Evolutionary conservation across 495 filamentous ascomycete genomes (phyloP), one percentile per base, ranked within the genome.

Genomic region (Penicillium bialowiezense): DNA sequence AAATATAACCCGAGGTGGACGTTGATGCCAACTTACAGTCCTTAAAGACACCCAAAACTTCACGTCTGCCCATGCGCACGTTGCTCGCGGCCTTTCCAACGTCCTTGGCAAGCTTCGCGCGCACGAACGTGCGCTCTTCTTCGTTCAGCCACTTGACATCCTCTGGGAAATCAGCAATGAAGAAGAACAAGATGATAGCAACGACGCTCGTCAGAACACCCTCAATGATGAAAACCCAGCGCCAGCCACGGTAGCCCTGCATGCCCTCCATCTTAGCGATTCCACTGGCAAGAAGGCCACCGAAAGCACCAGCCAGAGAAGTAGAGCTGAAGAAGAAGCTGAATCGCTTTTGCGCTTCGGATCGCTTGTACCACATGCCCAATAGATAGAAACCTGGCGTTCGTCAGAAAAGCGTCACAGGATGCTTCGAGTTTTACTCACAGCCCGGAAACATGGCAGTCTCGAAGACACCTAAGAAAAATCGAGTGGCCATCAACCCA

Each of bases 261-360:
- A 90, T 62, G 9, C 76, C 73, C 2, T 67, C 45, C 74, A 83
- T 91, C 62, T 92, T 90, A 19, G 87, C 89, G 40, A 97, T 91
- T 13, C 84, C 91, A 9, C 80, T 84, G 3, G 91, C 90, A 7
- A 96, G 70, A 13, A 95, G 71, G 9, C 90, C 90, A 32, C 90
- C 90, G 54, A 96, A 96, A 5, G 90, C 90, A 18, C 90, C 90
- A 6, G 90, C 90, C 20, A 96, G 66, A 2, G 85, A 86, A 1
- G 91, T 92, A 3, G 82, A 86, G 52, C 76, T 76, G 76, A 95
- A 97, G 74, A 97, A 96, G 73, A 97, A 87, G 33, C 81, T 86
- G 66, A 89, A 96, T 17, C 92, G 81, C 61, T 87, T 88, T 68
- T 96, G 91, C 2, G 91, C 89, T 71, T 97, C 92, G 18, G 71